A percentile compares a stretch with the other conserved stretches of the same genome.
Evolutionary conservation across 345 rosid genomes (phyloP).

Genomic region (Eucalyptus shirleyi): DNA sequence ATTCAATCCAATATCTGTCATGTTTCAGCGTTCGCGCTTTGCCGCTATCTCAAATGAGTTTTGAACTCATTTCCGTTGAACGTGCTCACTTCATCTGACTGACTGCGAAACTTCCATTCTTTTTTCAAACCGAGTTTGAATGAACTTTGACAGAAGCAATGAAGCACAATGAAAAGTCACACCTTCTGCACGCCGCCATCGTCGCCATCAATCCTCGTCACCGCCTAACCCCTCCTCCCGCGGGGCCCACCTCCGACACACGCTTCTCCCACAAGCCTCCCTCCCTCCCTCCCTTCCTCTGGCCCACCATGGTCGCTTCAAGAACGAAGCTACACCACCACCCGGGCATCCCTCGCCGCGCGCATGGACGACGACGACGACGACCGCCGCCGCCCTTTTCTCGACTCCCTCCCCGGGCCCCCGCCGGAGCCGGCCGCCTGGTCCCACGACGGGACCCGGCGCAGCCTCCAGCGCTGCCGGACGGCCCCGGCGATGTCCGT

Average conservation of each 20-base stretch:
- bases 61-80: too few species aligned
- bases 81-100: too few species aligned
- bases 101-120: too few species aligned
- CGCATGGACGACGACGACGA: background rate
- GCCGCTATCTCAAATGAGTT: too few species aligned
- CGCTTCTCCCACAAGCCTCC: background rate
- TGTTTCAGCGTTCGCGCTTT: too few species aligned
- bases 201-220: background rate
- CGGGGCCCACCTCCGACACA: background rate
- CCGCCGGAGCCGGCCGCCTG: background rate
- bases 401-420: background rate
- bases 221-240: background rate
- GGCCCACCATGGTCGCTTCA: background rate
- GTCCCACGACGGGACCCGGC: conserved; percentile 29
- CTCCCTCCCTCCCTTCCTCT: background rate
- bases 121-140: too few species aligned
- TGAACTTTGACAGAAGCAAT: too few species aligned
- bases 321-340: background rate
- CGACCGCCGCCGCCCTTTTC: background rate
- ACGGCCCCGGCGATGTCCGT: conserved; percentile 88
- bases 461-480: conserved; percentile 44
- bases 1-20: too few species aligned
- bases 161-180: too few species aligned
- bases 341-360: background rate
- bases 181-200: background rate